Evolutionary conservation across 495 filamentous ascomycete genomes (phyloP).

Genomic region (Pyronema omphalodes): DNA sequence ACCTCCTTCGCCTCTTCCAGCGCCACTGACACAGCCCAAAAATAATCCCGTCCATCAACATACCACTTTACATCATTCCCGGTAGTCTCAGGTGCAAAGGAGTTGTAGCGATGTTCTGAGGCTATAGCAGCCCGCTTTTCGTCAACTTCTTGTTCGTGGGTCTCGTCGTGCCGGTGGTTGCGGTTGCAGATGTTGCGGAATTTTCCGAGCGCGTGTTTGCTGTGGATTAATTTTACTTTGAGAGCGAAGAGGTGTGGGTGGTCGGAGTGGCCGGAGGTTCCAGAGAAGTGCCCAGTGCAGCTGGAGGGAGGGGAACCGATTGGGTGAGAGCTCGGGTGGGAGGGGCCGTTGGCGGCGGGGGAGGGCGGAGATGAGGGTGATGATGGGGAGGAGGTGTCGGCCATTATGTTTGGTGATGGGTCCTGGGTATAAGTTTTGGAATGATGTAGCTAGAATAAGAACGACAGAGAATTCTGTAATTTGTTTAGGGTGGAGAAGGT

Average conservation of each 20-base stretch:
- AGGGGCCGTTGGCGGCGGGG: background rate
- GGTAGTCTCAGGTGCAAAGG: conserved; percentile 67
- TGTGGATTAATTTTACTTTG: conserved; percentile 32
- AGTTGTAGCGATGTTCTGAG: conserved; percentile 64
- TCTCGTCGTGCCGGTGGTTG: conserved; percentile 89
- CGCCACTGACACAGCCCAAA: conserved; percentile 77
- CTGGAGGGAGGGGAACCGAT: background rate
- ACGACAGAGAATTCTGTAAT: too few relatives aligned
- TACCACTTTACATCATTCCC: conserved; percentile 94
- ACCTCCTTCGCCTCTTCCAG: conserved; percentile 75
- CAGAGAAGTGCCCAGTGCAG: background rate
- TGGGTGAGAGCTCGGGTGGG: background rate
- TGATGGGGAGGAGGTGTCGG: too few relatives aligned
- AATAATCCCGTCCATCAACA: conserved; percentile 82
- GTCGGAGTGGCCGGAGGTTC: background rate
- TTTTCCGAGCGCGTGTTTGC: conserved; percentile 50
- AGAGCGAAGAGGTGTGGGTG: conserved; percentile 29
- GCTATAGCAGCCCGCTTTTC: conserved; percentile 52
- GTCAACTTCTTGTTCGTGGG: conserved; percentile 71
- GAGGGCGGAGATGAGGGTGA: too few relatives aligned
- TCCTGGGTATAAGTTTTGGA: too few relatives aligned
- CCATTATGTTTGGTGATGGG: too few relatives aligned
- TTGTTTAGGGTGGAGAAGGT: too few relatives aligned
- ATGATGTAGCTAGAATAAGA: too few relatives aligned
- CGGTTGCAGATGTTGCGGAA: conserved; percentile 60